A percentile compares a stretch with the other conserved stretches of the same genome.
Evolutionary conservation across 1,284 basidiomycete species (phyloP).

Genomic region (Kalmanozyma brasiliensis): DNA sequence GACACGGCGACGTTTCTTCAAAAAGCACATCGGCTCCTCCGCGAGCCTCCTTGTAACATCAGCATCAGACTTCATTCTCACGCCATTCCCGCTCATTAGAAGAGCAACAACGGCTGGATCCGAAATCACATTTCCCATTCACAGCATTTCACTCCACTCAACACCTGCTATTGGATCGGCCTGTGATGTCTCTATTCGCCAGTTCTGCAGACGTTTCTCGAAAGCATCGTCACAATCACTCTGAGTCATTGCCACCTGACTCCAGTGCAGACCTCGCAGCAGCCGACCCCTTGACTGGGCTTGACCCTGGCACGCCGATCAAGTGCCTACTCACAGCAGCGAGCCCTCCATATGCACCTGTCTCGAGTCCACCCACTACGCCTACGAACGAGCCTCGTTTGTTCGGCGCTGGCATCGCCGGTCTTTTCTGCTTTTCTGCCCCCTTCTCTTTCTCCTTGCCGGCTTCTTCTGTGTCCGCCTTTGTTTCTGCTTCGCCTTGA

Average conservation of each 20-base stretch:
- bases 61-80: constrained; percentile 4
- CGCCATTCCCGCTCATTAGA: background rate
- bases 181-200: background rate
- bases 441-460: constrained; percentile 7
- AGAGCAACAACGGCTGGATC: background rate
- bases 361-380: constrained; percentile 55
- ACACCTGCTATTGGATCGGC: background rate
- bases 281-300: background rate
- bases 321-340: constrained; percentile 53
- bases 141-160: constrained; percentile 15
- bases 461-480: background rate
- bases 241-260: background rate
- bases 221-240: background rate
- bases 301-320: constrained; percentile 17
- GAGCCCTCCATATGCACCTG: constrained; percentile 53
- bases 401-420: constrained; percentile 21
- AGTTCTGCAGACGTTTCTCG: too few relatives aligned
- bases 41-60: constrained; percentile 20
- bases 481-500: constrained; percentile 10
- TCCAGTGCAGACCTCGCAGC: background rate
- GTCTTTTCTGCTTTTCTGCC: constrained; percentile 3
- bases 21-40: background rate
- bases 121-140: constrained; percentile 10
- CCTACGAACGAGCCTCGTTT: constrained; percentile 55
- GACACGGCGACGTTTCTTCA: too few relatives aligned